Evolutionary conservation across 2,329 filamentous ascomycete genomes (phyloP).

Genomic region (Claviceps sp.): DNA sequence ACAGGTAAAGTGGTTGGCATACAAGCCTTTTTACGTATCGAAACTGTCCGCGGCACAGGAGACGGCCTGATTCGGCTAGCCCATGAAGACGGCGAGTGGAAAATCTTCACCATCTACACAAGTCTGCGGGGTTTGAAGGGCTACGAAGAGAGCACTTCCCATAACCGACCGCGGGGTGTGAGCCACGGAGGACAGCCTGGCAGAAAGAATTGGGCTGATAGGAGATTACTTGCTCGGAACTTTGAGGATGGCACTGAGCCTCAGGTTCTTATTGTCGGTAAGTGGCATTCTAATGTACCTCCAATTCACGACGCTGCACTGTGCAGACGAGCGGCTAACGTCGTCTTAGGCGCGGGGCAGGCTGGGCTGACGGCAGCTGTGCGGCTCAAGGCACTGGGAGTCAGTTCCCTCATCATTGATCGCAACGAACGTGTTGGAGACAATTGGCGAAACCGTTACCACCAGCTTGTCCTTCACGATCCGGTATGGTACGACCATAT

Average conservation of each 20-base stretch:
- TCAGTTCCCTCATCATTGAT: conserved; percentile 45
- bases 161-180: conserved; percentile 39
- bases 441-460: conserved; percentile 50
- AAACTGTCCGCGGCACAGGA: conserved; percentile 40
- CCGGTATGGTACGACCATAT: conserved; percentile 49
- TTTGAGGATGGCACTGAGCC: conserved; percentile 37
- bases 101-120: conserved; percentile 51
- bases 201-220: conserved; percentile 48
- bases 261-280: conserved; percentile 47
- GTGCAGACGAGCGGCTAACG: neutral
- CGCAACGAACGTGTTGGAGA: conserved; percentile 44
- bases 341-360: conserved; percentile 40
- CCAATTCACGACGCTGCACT: neutral
- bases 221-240: conserved; percentile 31
- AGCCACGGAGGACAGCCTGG: conserved; percentile 37
- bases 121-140: conserved; percentile 39
- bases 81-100: conserved; percentile 35
- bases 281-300: conserved; percentile 7
- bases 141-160: conserved; percentile 34
- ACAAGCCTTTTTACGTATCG: conserved; percentile 40
- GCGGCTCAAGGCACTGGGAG: conserved; percentile 43
- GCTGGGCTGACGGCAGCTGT: conserved; percentile 44
- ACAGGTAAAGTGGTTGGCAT: conserved; percentile 37
- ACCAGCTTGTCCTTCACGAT: conserved; percentile 55
- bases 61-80: conserved; percentile 42